Base-by-base conservation (phyloP, 257 asterid species). In the Cordia subcordata region DNA sequence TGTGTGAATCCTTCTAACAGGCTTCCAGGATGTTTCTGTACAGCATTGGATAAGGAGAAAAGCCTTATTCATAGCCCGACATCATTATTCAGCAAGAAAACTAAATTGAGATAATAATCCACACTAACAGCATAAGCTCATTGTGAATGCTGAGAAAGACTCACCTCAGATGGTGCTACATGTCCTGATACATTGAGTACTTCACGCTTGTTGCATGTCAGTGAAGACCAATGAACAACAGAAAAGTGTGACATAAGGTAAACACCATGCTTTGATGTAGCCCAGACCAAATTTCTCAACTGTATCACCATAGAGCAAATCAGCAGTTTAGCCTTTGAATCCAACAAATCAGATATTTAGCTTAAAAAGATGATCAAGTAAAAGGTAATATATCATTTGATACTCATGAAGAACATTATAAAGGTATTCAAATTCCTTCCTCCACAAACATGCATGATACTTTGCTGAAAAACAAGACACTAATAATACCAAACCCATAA, bases 251-350 rank as follows among this genome's bases (percentile, higher is more conserved):
- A 85, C 94, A 90, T 72, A 52, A 87, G 77, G 79, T 85, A 91
- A 63, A 87, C 96, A 71, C 87, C 96, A 66, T 91, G 96, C 68
- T 91, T 85, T 58, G 98, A 73, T 39, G 95, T 69, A 57, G 95
- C 92, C 96, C 98, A 91, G 10, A 91, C 94, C 85, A 87, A 77
- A 77, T 90, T 90, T 78, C 96, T 80, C 81, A 90, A 72, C 98
- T 87, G 88, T 51, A 62, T 65, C 68, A 68, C 66, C 18, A 61
- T 27, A 54, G 12, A 50, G 19, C 6, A 2, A 16, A 60, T 32
- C 10, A 33, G 42, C 16, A 42, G 17, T 16, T 45, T 47, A 64
- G 33, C 37, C 49, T 47, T 17, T n/a, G 13, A 46, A 46, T 12
- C 8, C 11, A 13, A 5, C 23, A 15, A 20, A 46, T 16, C 13